These are phyloP conservation scores for Musa acuminata DNA, from an alignment of 176 grass and related monocot species.

Conservation along the genomic window DNA sequence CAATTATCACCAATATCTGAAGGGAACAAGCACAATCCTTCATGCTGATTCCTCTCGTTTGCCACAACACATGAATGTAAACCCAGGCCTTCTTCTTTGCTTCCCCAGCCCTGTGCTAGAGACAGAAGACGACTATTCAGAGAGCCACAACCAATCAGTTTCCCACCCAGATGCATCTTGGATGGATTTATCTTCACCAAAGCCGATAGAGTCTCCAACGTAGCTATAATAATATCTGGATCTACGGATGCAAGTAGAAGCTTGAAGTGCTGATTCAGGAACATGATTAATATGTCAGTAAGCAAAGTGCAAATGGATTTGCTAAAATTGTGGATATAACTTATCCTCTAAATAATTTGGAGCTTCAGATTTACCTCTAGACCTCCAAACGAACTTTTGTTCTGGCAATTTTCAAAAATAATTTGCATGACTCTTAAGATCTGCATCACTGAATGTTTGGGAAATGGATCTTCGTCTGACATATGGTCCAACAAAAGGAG, in stretches of 20 bases:
- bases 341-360: background rate
- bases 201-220: conserved; percentile 81
- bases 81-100: conserved; percentile 97
- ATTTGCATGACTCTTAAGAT: conserved; percentile 95
- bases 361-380: conserved; percentile 63
- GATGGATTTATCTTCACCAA: conserved; percentile 94
- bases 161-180: conserved; percentile 91
- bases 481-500: conserved; percentile 81
- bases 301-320: background rate
- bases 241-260: conserved; percentile 81
- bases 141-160: conserved; percentile 67
- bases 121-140: conserved; percentile 80
- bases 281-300: conserved; percentile 3
- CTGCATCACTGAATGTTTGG: conserved; percentile 77
- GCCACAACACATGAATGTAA: conserved; percentile 87
- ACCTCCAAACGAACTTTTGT: conserved; percentile 66
- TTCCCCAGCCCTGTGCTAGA: conserved; percentile 95
- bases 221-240: conserved; percentile 77
- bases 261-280: conserved; percentile 74
- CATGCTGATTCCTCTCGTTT: conserved; percentile 74
- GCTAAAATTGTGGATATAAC: background rate
- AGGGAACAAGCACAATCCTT: conserved; percentile 62
- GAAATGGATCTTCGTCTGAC: conserved; percentile 57
- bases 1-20: conserved; percentile 62
- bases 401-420: conserved; percentile 93